Base-by-base conservation (phyloP, 148 eudicot species). In the Rhododendron kiyosumense region DNA sequence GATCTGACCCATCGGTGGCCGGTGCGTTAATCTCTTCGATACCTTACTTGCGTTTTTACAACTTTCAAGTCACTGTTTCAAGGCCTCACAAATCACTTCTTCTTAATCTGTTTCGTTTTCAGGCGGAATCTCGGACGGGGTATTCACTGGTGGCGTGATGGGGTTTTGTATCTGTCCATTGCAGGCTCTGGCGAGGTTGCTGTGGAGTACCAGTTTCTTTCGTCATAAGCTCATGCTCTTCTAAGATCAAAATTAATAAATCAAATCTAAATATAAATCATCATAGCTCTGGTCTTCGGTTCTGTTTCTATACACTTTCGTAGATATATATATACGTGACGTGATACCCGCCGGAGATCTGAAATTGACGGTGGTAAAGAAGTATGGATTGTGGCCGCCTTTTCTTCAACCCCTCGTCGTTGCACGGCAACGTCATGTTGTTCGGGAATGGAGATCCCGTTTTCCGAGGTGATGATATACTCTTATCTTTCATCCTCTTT, bases 141-240 rank as follows among this genome's bases (percentile, higher is more conserved):
- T 85, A 30, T 54, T 54, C 22, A 87, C 74, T 79, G 69, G 48
- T 30, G 85, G 87, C 77, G 81, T 92, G 91, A 94, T 94, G 98
- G 98, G 98, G 87, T 94, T 93, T 92, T 92, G 94, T 63, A 91
- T 93, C 61, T 93, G 94, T 89, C 98, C 95, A 86, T 91, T 94
- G 90, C 91, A 92, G 26, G 85, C 92, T 81, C 96, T 95, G 82
- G 94, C 98, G 41, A 93, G 98, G 91, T 88, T 94, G 85, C 91
- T 94, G 9, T 94, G 98, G 98, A 92, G 94, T 48, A 92, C 95
- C 48, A 94, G 98, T 86, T 94, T 94, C 91, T 94, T 94, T 85
- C 98, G 98, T 90, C 98, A 94, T 84, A 93, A 92, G 94, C 90
- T 93, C 88, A 94, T 92, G 98, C 89, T 94, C 36, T 94, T 94